Evolutionary conservation across 495 filamentous ascomycete species (phyloP), one percentile per base, ranked within the genome.

Genomic region (Penicillium angulare): DNA sequence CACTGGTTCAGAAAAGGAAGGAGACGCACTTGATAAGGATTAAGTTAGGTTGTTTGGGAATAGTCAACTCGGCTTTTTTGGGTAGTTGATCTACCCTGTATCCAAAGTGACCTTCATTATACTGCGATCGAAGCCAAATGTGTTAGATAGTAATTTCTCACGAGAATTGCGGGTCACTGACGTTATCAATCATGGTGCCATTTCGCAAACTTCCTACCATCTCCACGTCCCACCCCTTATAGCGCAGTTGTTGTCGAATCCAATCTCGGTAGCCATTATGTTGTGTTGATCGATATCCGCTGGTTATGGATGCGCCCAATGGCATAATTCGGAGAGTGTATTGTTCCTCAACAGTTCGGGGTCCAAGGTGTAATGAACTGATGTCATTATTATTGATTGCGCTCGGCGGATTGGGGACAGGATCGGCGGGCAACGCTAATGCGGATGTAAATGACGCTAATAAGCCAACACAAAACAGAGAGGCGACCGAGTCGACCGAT

Each of bases 281-380:
- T 43, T 78, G 76, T 2, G 61, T 69, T 1, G 76, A 80, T 22
- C 61, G 60, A 36, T 73, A 76, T 18, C 82, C 82, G 35, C 69
- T 66, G 3, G 80, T 83, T 53, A 85, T 81, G 0, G 80, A 84
- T 9, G 80, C 80, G 21, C 81, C 81, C 18, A 83, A 68, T 20
- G 79, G 77, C 62, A 83, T 66, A 20, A 81, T 68, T 8, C 78
- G 67, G 5, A 83, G 67, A 66, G 66, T 12, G 43, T 39, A 27
- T 43, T 42, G 10, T 49, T 50, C 2, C 33, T 8, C 27, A 41
- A 47, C n/a, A n/a, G 8, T 41, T 31, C 27, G 27, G 5, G 8
- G 27, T 2, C 5, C 8, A 31, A 31, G 27, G 27, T 13, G 16
- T 21, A 38, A 38, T 9, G 16, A 18, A 18, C 6, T 34, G 32